These are phyloP conservation scores for Penicillium soppii DNA, from an alignment of 495 filamentous ascomycete species.

Conservation along the genomic window DNA sequence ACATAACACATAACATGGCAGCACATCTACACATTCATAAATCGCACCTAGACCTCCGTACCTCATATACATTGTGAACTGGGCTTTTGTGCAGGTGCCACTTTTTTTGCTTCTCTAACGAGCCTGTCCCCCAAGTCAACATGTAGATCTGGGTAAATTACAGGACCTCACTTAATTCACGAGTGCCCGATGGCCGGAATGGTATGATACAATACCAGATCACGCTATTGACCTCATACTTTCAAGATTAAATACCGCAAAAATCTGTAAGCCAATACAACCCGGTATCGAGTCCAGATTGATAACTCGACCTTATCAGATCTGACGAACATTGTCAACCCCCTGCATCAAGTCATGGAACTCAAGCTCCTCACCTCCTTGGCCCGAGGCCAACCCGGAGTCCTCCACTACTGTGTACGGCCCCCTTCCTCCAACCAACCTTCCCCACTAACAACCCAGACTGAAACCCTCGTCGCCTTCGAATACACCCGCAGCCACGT, in stretches of 20 bases:
- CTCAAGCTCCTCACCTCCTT: conserved; percentile 20
- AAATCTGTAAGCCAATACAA: too few species aligned
- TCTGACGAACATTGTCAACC: conserved; percentile 13
- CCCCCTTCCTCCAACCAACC: background rate
- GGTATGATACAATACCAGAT: conserved; percentile 2
- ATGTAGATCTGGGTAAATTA: too few species aligned
- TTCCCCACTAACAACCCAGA: conserved; percentile 13
- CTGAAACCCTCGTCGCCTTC: conserved; percentile 23
- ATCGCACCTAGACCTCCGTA: too few species aligned
- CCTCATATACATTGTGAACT: too few species aligned
- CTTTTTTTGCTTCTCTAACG: too few species aligned
- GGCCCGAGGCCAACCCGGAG: conserved; percentile 23
- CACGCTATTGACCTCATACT: too few species aligned
- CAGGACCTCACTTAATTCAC: too few species aligned
- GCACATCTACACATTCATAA: too few species aligned
- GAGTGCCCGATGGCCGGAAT: background rate
- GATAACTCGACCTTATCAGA: conserved; percentile 22
- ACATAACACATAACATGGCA: too few species aligned
- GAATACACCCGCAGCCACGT: conserved; percentile 26
- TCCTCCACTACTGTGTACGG: conserved; percentile 27
- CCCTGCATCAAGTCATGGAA: conserved; percentile 15
- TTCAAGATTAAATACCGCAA: too few species aligned
- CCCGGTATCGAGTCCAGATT: conserved; percentile 6
- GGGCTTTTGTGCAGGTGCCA: too few species aligned
- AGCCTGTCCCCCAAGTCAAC: too few species aligned